Base-by-base conservation (phyloP, 192 early-diverging fungal genomes). In the Backusella westeae region DNA sequence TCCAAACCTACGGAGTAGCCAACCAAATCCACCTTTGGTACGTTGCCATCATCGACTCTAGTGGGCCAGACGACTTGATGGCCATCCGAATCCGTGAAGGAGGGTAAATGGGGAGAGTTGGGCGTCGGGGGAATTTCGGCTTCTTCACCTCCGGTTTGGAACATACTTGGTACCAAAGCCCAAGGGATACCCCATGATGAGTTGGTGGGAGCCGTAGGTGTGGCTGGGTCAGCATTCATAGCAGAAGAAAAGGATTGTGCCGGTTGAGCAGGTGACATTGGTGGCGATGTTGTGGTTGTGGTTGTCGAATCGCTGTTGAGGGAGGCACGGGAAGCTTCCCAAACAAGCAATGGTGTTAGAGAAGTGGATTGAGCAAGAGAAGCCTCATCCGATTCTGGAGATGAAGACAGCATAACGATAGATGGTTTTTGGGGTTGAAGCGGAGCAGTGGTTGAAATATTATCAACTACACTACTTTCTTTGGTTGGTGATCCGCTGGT, bases 131-230 rank as follows among this genome's bases (percentile, higher is more conserved):
- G 42, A 19, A 71, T 41, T 32, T 71, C 70, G n/a, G 34, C 59
- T 5, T 67, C 75, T 23, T 70, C 70, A 17, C 36, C 34, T 49
- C 42, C 44, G 66, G 39, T n/a, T 42, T 78, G 73, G 53, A 81
- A 81, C 80, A 81, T 81, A 66, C 80, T 75, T n/a, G 80, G 80
- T 26, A 81, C 76, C 21, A 81, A 59, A 23, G 78, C 72, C 80
- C 80, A 81, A 56, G 80, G 80, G n/a, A 81, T 81, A 46, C 80
- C 80, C 80, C 80, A 81, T 19, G 74, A 74, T 6, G 73, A 46
- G 5, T 6, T 41, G 15, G 36, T 44, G 8, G 35, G n/a, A 19
- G 74, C 26, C 35, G 41, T 35, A 21, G 69, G 35, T 1, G 42
- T 39, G 26, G 44, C 44, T 39, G 32, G 70, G 32, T 39, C 23